Conservation (phyloP, 2,329 filamentous ascomycete genomes). For the Ampelomyces quisqualis region DNA sequence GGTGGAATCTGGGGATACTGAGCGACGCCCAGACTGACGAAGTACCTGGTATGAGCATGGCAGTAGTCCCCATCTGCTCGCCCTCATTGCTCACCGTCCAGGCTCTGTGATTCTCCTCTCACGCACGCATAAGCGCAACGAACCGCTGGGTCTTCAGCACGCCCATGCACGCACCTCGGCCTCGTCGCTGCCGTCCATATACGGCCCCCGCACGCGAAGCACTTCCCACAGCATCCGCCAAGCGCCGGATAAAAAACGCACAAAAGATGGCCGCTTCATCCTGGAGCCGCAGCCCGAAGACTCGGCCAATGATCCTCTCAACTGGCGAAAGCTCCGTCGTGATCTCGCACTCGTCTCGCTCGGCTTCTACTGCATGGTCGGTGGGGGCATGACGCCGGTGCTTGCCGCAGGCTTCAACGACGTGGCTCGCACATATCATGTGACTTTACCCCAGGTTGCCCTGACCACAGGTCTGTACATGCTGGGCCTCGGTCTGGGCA, state of each 20-base stretch:
- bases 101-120: conserved; percentile 64
- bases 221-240: conserved; percentile 24
- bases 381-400: conserved; percentile 87
- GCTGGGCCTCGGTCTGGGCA: conserved; percentile 86
- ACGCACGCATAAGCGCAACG: conserved; percentile 58
- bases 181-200: conserved; percentile 51
- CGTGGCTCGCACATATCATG: conserved; percentile 66
- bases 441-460: conserved; percentile 72
- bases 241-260: conserved; percentile 65
- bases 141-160: conserved; percentile 62
- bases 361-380: conserved; percentile 90
- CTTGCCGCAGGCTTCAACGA: conserved; percentile 87
- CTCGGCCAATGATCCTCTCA: conserved; percentile 84
- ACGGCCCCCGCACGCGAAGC: conserved; percentile 21
- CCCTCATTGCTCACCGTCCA: conserved; percentile 21
- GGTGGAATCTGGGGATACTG: conserved; percentile 72
- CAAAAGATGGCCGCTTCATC: conserved; percentile 78
- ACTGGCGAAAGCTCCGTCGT: conserved; percentile 82
- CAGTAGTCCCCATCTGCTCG: neutral
- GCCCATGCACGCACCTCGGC: conserved; percentile 61
- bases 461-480: conserved; percentile 91
- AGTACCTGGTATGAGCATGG: conserved; percentile 68
- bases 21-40: conserved; percentile 80
- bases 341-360: conserved; percentile 78
- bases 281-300: conserved; percentile 91